A percentile compares a stretch with the other conserved stretches of the same genome.
Conservation (phyloP, 2,329 filamentous ascomycete genomes). For the Ilyonectria destructans region DNA sequence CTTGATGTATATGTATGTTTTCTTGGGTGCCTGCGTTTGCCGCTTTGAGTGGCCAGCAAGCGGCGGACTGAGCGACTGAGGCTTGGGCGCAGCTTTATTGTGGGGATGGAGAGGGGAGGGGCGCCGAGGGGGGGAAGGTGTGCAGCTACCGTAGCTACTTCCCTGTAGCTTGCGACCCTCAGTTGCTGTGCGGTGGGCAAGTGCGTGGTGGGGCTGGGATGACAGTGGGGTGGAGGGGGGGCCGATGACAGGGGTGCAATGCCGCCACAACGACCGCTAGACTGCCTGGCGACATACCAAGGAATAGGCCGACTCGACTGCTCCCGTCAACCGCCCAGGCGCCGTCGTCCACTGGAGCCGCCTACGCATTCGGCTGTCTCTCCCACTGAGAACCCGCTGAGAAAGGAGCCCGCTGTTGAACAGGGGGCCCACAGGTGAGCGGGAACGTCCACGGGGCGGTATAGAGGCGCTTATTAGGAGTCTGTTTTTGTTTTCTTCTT, state of each 20-base stretch:
- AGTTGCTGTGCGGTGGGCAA: background rate
- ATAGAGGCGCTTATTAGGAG: no score
- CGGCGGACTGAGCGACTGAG: conserved; percentile 31
- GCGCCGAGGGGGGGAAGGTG: conserved; percentile 22
- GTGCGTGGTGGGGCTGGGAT: conserved; percentile 45
- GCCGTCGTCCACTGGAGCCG: background rate
- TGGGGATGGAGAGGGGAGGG: conserved; percentile 27
- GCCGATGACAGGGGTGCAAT: conserved; percentile 16
- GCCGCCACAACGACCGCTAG: conserved; percentile 26
- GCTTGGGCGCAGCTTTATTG: conserved; percentile 38
- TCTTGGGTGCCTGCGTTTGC: conserved; percentile 10
- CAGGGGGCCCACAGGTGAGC: no score
- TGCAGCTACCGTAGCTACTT: conserved; percentile 14
- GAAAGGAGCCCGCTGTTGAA: no score
- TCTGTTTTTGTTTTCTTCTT: background rate
- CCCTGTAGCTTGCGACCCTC: background rate
- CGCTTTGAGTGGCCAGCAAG: conserved; percentile 27
- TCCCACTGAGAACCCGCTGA: background rate
- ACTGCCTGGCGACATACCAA: conserved; percentile 17
- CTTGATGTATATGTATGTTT: conserved; percentile 47
- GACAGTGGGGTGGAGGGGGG: conserved; percentile 38
- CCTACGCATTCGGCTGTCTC: background rate
- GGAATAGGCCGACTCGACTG: background rate
- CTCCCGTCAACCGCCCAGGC: background rate
- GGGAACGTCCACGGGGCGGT: no score